Evolutionary conservation across 2,329 filamentous ascomycete genomes (phyloP), one percentile per base, ranked within the genome.

Genomic region (Diaporthe helianthi): DNA sequence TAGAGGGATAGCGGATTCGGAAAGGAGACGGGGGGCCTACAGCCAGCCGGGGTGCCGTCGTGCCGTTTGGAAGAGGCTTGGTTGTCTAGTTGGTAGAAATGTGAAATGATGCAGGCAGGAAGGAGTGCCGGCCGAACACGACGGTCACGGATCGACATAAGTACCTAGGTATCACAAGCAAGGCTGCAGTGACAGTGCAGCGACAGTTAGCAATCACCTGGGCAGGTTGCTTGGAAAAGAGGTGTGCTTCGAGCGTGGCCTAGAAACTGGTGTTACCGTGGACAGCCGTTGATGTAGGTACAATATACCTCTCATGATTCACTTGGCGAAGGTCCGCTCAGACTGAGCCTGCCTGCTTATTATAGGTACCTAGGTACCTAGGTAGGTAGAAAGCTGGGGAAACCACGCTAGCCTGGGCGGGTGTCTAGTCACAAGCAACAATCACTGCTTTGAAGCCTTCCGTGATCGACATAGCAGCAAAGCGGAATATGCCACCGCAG

Each of bases 381-480:
- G 55, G 55, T 26, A 31, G 55, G 17, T 26, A 4, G 58, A 49
- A 63, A 63, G 58, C 58, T 63, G 58, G 58, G 58, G 58, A 63
- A 63, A 49, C 13, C 44, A 47, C 58, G 44, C 58, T 63, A 61
- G 58, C 58, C 58, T 61, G 53, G 33, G 8, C 33, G 33, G 53
- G 22, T 41, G 55, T 38, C 38, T 61, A 49, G 58, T 63, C 58
- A 63, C 26, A 49, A 49, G 44, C 58, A 49, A 36, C 44, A 19
- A 36, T 49, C 29, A 63, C 58, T 47, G 58, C 22, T 36, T n/a
- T n/a, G n/a, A n/a, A n/a, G n/a, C n/a, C n/a, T n/a, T 49, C 44
- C 29, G 5, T 33, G 58, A 47, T 47, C 58, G 41, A 61, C 55
- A 33, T n/a, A 29, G 17, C 36, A 38, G 36, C 15, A 13, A n/a